Evolutionary conservation across 1,284 basidiomycete genomes (phyloP).

Genomic region (Coriolopsis trogii): DNA sequence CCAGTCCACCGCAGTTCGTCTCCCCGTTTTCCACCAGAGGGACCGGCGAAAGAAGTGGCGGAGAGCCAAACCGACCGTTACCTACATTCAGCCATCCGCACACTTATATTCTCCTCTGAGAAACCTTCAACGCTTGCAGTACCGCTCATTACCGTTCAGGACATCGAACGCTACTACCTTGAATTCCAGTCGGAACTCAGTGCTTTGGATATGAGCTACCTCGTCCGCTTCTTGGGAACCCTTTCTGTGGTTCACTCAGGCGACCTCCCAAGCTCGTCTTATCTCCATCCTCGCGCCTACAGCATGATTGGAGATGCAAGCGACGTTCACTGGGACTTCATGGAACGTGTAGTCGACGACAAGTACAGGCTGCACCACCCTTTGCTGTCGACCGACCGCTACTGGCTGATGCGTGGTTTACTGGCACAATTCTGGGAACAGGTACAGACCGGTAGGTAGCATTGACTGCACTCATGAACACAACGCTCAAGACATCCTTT

Average conservation of each 20-base stretch:
- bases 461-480: neutral
- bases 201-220: no score
- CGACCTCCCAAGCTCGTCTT: conserved; percentile 15
- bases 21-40: no score
- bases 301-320: conserved; percentile 25
- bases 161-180: conserved; percentile 42
- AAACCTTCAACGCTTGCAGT: no score
- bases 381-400: conserved; percentile 39
- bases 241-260: conserved; percentile 36
- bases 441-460: neutral
- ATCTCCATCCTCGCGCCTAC: conserved; percentile 31
- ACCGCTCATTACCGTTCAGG: conserved; percentile 29
- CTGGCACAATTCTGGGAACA: conserved; percentile 25
- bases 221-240: conserved; percentile 49
- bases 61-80: no score
- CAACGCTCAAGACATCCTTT: neutral
- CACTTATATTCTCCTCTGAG: no score
- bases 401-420: conserved; percentile 45
- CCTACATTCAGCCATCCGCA: no score
- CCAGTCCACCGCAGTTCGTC: no score
- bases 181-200: no score
- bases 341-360: conserved; percentile 29
- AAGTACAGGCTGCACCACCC: conserved; percentile 31
- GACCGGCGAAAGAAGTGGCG: no score
- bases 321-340: conserved; percentile 39